These are phyloP conservation scores for Fusarium solani-melongenae DNA, from an alignment of 2,329 filamentous ascomycete genomes.

Conservation along the genomic window DNA sequence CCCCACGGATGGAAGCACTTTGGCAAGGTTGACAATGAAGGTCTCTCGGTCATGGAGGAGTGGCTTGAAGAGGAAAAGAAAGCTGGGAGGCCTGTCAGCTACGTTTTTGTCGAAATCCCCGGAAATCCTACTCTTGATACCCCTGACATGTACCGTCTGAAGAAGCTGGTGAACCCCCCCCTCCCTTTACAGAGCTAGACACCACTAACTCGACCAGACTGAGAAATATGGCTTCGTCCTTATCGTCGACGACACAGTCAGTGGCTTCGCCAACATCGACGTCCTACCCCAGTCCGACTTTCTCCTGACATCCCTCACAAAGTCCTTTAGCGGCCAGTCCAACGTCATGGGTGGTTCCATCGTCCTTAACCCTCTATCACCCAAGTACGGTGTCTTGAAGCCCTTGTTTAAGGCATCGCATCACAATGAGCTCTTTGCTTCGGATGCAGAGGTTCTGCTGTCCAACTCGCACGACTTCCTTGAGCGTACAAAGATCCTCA, in stretches of 20 bases:
- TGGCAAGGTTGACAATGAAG: conserved; percentile 54
- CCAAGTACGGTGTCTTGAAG: conserved; percentile 52
- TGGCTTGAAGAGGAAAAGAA: conserved; percentile 56
- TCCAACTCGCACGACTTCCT: conserved; percentile 59
- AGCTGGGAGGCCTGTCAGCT: conserved; percentile 54
- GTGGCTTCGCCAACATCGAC: conserved; percentile 62
- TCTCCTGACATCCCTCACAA: conserved; percentile 65
- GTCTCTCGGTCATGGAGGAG: conserved; percentile 57
- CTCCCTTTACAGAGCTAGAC: neutral
- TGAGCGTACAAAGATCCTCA: conserved; percentile 51
- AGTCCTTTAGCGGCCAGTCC: conserved; percentile 67
- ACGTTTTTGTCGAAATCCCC: conserved; percentile 60
- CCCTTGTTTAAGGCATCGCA: conserved; percentile 43
- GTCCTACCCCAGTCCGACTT: conserved; percentile 61
- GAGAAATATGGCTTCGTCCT: conserved; percentile 58
- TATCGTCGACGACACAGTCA: conserved; percentile 61
- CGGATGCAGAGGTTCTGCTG: conserved; percentile 59
- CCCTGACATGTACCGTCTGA: conserved; percentile 49
- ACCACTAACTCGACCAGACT: conserved; percentile 38
- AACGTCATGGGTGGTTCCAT: conserved; percentile 65
- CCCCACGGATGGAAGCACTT: conserved; percentile 60
- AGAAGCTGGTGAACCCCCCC: conserved; percentile 49
- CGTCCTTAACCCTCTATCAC: conserved; percentile 60
- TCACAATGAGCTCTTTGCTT: conserved; percentile 59
- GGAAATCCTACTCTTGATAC: conserved; percentile 51